phyloP scores from a whole-genome alignment of 257 asterid genomes.

The Lycium barbarum region DNA sequence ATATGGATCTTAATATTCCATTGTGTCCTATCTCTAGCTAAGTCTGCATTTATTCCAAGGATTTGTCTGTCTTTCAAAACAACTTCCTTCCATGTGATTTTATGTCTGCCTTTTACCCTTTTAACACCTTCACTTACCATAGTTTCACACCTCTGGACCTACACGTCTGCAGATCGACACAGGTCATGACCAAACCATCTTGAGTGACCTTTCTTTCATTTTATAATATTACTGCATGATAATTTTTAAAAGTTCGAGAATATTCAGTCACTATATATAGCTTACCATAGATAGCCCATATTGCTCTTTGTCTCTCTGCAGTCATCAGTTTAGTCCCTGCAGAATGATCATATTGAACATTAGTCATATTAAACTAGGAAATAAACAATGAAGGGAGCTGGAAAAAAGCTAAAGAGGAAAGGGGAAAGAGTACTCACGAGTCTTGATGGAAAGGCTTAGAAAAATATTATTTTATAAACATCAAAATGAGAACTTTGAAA shows the following conservation, averaged over 20 bases:
- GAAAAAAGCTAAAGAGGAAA: neutral
- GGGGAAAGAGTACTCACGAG: neutral
- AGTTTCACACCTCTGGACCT: too few species aligned
- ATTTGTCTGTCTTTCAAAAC: too few species aligned
- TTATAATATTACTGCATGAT: neutral
- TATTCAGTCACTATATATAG: neutral
- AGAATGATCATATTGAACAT: slow-evolving; percentile 25
- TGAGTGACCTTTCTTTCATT: too few species aligned
- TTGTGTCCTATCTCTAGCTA: too few species aligned
- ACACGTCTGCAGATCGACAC: too few species aligned
- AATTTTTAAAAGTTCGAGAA: neutral
- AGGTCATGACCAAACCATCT: too few species aligned
- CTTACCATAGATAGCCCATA: slow-evolving; percentile 89
- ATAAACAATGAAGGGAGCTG: neutral
- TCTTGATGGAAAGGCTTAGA: neutral
- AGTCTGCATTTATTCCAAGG: too few species aligned
- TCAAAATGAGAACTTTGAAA: neutral
- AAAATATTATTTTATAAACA: neutral
- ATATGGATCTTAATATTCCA: too few species aligned
- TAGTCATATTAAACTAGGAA: neutral
- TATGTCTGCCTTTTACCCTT: too few species aligned
- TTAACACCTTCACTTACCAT: too few species aligned
- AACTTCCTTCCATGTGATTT: too few species aligned
- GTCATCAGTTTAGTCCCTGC: slow-evolving; percentile 85
- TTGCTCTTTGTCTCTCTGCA: slow-evolving; percentile 73